Evolutionary conservation across 768 basidiomycete species (phyloP), one percentile per base, ranked within the genome.

Genomic region (Leucogyrophana mollusca): DNA sequence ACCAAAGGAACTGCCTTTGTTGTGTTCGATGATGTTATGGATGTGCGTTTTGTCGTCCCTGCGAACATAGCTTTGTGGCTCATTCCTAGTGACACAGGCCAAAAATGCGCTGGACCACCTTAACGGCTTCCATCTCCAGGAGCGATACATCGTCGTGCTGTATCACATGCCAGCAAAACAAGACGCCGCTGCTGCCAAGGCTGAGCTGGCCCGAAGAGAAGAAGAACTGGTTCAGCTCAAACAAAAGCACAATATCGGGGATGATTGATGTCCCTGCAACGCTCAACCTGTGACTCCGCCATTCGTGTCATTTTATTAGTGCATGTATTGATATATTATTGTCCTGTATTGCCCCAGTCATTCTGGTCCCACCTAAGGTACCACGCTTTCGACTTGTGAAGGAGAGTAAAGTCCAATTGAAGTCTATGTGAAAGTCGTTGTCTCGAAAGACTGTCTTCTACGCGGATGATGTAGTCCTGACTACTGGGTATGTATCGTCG

Each of bases 161-260:
- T 98, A 95, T 60, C 94, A 98, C 63, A 95, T 97, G 85, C 92
- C 94, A 30, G 86, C 92, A n/a, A 91, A 94, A 66, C 92, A 94
- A 59, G 92, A 94, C 57, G 92, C 92, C 2, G 91, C 92, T 1
- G 87, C 91, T 6, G 87, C 88, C 11, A 96, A 96, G 61, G 90
- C 91, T 17, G 95, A 98, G 56, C 70, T 98, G 42, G 90, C 91
- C 11, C 82, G 83, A 56, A 74, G 95, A 58, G 95, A 98, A 72
- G 87, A 93, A 66, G 94, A 95, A 54, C 73, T 97, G 27, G 82
- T 79, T 1, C 82, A 84, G 53, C 74, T 94, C 59, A 97, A 97
- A 78, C 80, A 82, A 68, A 84, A 83, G 63, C 89, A 93, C 62
- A 67, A 92, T 55, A 90, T 94, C 55, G 86, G 84, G 43, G 90